Base-by-base conservation (phyloP, 2,329 filamentous ascomycete species). In the Botryotinia narcissicola region DNA sequence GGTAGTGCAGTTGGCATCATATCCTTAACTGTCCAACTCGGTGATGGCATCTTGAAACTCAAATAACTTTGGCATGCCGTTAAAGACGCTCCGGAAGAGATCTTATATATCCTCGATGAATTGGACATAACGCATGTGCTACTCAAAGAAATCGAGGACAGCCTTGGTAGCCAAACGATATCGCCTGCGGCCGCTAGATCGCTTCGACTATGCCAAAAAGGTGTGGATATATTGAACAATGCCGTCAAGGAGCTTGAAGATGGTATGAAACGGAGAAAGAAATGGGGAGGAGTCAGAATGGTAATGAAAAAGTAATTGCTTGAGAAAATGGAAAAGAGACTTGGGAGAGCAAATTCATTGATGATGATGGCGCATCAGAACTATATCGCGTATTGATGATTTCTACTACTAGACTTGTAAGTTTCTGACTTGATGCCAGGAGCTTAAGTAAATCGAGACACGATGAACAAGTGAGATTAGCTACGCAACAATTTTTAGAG, bases 71-170 rank as follows among this genome's bases (percentile, higher is more conserved):
- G 69, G 69, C 9, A 7, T 7, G 16, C 40, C 1, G 42, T 71
- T 14, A 63, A 71, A 63, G 59, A 71, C 20, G 69, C 69, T 4
- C 59, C 69, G 1, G 44, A 63, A 29, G 59, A 71, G 22, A 62
- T 63, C 1, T 18, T 20, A 0, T 16, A 63, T 7, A n/a, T 40
- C 1, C n/a, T 71, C 1, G 46, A 46, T 35, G 69, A 71, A 22
- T 3, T 71, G 16, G 69, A 71, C 10, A 63, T n/a, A 10, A 64
- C 29, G 8, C 42, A 35, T 35, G 6, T 35, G 35, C 10, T 64
- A 5, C 29, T 64, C 5, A 35, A 10, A 3, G 62, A 64, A 10
- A 64, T 64, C 6, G 42, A 64, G 20, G 29, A 64, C 10, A 48
- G n/a, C 2, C 29, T 64, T 18, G 62, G 42, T 35, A 9, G 4